These are phyloP conservation scores for Strobilomyces echinocephalus DNA, from an alignment of 768 basidiomycete species.

Conservation along the genomic window DNA sequence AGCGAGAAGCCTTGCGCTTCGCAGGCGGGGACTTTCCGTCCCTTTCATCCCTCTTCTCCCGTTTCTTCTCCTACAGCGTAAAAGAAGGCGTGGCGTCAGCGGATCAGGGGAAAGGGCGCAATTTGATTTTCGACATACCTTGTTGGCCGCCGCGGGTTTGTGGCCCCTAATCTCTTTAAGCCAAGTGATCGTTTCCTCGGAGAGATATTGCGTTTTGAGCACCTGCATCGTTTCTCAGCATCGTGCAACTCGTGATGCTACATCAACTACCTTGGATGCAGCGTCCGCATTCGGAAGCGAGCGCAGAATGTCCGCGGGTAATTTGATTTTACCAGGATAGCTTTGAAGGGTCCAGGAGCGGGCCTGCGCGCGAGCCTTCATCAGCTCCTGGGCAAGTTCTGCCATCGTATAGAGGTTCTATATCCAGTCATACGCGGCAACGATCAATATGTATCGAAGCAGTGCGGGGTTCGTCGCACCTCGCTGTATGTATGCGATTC, in stretches of 20 bases:
- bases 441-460: background rate
- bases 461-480: slow-evolving; percentile 36
- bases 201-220: slow-evolving; percentile 61
- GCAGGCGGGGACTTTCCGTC: slow-evolving; percentile 45
- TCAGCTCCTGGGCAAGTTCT: slow-evolving; percentile 85
- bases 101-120: background rate
- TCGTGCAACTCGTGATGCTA: background rate
- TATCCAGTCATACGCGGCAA: background rate
- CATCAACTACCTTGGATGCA: slow-evolving; percentile 51
- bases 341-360: slow-evolving; percentile 74
- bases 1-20: slow-evolving; percentile 50
- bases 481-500: slow-evolving; percentile 65
- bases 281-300: slow-evolving; percentile 63
- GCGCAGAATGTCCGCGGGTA: slow-evolving; percentile 81
- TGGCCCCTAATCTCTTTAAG: slow-evolving; percentile 44
- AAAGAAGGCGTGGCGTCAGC: slow-evolving; percentile 1
- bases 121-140: slow-evolving; percentile 20
- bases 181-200: slow-evolving; percentile 55
- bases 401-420: slow-evolving; percentile 85
- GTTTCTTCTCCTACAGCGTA: slow-evolving; percentile 34
- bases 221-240: slow-evolving; percentile 43
- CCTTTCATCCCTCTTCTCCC: slow-evolving; percentile 38
- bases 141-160: slow-evolving; percentile 30
- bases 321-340: slow-evolving; percentile 73
- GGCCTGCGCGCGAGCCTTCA: slow-evolving; percentile 57